Base-by-base conservation (phyloP, 2,329 filamentous ascomycete species). In the Boeremia exigua region DNA sequence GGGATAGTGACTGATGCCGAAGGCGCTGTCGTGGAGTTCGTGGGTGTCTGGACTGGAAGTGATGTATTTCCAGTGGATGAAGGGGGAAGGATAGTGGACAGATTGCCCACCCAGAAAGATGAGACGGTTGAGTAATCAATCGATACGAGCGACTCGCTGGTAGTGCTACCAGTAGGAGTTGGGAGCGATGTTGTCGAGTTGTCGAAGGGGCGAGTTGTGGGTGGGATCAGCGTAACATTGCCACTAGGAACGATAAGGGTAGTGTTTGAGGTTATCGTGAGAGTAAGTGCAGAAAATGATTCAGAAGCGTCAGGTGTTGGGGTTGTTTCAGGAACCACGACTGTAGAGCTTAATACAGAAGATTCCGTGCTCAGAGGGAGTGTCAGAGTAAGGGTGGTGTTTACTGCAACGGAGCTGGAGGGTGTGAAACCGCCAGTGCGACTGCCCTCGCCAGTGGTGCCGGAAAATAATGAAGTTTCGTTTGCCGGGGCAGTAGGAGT, bases 1-100 rank as follows among this genome's bases (percentile, higher is more conserved):
- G 53, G 46, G 1, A 55, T 5, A 10, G 53, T 55, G 1, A 45
- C 36, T 4, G 53, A 55, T 1, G 33, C 34, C 7, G 46, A 29
- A 15, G 56, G 59, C 23, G 51, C 48, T 9, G 44, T 51, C 2
- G 56, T 58, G 3, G 52, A 54, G 27, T 66, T 65, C 8, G 49
- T 37, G 1, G 56, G 54, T 27, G 59, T 63, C 11, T 54, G 57
- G 2, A 58, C 49, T 6, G 54, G 54, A 14, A 58, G 56, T 7
- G 53, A 56, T 6, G 54, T 46, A 32, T 55, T 60, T 5, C 19
- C 19, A 6, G 48, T 48, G 2, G 48, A 43, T 9, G 38, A 9
- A 1, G 56, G 32, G 14, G 48, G 56, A 11, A 51, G 27, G 38
- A 52, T 43, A 5, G 47, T 48, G 1, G 51, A 54, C 11, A 54